Percentiles rank a stretch among this genome's conserved stretches.
These are phyloP conservation scores for Scedosporium minutisporum DNA, from an alignment of 2,329 filamentous ascomycete genomes.

Conservation along the genomic window DNA sequence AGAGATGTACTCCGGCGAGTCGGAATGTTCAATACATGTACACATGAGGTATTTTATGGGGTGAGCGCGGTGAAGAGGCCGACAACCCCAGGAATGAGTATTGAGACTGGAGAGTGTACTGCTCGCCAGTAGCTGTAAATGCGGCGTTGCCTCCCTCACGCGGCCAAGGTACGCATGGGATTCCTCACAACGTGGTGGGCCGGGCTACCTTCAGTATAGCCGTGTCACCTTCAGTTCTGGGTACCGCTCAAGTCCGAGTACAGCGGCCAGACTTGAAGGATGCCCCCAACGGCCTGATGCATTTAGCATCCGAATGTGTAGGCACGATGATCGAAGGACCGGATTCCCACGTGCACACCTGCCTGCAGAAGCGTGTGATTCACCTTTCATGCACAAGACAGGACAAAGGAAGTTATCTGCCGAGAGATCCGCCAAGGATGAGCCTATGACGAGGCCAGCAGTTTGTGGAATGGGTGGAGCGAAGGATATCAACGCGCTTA, in stretches of 20 bases:
- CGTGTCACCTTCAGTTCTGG: neutral
- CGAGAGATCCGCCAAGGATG: neutral
- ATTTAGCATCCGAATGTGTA: neutral
- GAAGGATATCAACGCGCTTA: too few relatives aligned
- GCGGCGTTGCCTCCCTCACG: neutral
- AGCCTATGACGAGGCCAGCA: neutral
- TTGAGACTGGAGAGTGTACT: neutral
- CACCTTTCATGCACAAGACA: neutral
- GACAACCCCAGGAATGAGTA: too few relatives aligned
- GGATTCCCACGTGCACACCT: constrained; percentile 4
- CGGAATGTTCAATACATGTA: neutral
- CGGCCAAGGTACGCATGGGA: neutral
- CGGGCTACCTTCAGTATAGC: neutral
- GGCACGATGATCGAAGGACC: neutral
- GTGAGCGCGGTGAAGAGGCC: neutral
- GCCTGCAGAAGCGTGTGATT: constrained; percentile 2
- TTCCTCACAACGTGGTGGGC: neutral
- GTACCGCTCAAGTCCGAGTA: neutral
- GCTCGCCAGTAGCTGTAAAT: neutral
- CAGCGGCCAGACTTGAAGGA: neutral
- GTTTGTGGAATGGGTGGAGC: neutral
- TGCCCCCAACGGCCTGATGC: neutral
- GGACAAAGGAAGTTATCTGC: neutral
- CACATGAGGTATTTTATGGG: neutral
- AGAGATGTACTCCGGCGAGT: neutral